Conservation (phyloP, 139 green algal genomes). For the Pleodorina starrii region DNA sequence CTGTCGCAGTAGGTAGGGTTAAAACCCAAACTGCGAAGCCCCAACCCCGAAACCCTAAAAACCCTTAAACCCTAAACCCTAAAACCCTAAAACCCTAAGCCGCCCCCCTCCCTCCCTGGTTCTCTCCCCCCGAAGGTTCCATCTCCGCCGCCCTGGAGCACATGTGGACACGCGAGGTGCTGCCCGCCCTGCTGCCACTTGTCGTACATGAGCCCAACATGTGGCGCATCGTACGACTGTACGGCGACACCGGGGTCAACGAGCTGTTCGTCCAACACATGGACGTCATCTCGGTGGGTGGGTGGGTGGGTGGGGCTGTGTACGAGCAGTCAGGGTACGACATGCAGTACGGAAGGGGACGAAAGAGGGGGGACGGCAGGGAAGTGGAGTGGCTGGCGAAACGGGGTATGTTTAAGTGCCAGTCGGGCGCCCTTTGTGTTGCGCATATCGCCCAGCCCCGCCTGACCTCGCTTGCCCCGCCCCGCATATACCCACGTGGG, state of each 20-base stretch:
- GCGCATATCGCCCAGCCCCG: too few species aligned
- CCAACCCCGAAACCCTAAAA: too few species aligned
- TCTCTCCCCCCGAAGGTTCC: not conserved
- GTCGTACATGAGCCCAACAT: conserved; percentile 29
- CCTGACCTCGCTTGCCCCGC: too few species aligned
- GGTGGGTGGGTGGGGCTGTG: not conserved
- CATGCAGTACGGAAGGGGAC: not conserved
- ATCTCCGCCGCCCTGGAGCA: conserved; percentile 15
- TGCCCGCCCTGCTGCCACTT: not conserved
- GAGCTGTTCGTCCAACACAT: conserved; percentile 13
- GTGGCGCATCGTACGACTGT: conserved; percentile 15
- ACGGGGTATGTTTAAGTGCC: too few species aligned
- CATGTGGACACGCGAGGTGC: conserved; percentile 19
- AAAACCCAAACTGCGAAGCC: too few species aligned
- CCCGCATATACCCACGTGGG: too few species aligned
- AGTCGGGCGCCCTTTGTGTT: too few species aligned
- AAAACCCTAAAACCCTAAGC: too few species aligned
- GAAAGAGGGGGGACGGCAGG: not conserved
- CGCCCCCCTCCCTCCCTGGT: too few species aligned
- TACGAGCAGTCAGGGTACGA: too few species aligned
- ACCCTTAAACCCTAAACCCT: too few species aligned
- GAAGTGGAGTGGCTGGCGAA: not conserved
- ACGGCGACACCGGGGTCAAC: conserved; percentile 22
- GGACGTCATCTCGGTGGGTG: conserved; percentile 10
- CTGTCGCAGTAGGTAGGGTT: too few species aligned